A percentile compares a stretch with the other conserved stretches of the same genome.
These are phyloP conservation scores for Fraxinus nigra DNA, from an alignment of 305 asterid species.

Conservation along the genomic window DNA sequence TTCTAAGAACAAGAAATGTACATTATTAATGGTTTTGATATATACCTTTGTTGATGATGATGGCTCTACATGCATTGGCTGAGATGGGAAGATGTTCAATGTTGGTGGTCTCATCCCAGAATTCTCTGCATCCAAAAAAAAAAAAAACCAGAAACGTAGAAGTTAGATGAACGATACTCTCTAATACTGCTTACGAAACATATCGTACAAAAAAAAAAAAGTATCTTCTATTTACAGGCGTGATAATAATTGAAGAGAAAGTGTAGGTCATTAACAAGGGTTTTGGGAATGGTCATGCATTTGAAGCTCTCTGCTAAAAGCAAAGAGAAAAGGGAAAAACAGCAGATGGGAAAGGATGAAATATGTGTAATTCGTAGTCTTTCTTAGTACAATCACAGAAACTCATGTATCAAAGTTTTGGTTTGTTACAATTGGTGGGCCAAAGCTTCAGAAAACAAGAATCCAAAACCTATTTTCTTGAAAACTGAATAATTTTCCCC, in stretches of 20 bases:
- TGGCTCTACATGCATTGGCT: slow-evolving; percentile 94
- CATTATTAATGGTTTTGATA: not conserved
- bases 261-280: not conserved
- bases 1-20: not conserved
- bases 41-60: slow-evolving; percentile 52
- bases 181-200: not conserved
- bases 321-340: not conserved
- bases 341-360: not conserved
- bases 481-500: not conserved
- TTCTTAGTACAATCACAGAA: slow-evolving; percentile 34
- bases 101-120: slow-evolving; percentile 84
- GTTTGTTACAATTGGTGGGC: slow-evolving; percentile 56
- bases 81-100: slow-evolving; percentile 86
- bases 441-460: slow-evolving; percentile 37
- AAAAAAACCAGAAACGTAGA: not conserved
- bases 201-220: not conserved
- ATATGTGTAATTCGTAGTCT: slow-evolving; percentile 20
- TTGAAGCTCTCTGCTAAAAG: slow-evolving; percentile 1
- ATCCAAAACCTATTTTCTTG: slow-evolving; percentile 21
- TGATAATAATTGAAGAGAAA: not conserved
- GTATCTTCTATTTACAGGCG: not conserved
- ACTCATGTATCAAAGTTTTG: slow-evolving; percentile 31
- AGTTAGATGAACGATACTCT: not conserved
- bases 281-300: slow-evolving; percentile 19
- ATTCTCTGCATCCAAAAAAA: slow-evolving; percentile 50